A percentile compares a stretch with the other conserved stretches of the same genome.
Conservation (phyloP, 257 asterid genomes). For the Solanum chilense region DNA sequence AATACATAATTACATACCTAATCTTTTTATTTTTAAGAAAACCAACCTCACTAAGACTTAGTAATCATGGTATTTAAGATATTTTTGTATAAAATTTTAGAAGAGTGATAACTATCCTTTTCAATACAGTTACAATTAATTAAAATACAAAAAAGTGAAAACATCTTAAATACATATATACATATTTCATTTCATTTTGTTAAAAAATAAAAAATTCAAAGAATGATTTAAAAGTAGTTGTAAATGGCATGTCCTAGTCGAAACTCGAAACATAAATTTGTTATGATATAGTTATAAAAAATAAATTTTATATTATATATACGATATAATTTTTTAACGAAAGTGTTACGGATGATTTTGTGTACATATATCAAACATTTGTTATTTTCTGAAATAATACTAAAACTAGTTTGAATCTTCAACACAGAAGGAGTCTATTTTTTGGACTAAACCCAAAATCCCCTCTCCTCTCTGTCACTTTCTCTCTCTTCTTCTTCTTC, state of each 20-base stretch:
- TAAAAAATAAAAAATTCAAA: neutral
- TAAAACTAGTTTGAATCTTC: conserved; percentile 23
- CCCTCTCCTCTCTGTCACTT: neutral
- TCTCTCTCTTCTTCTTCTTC: conserved; percentile 13
- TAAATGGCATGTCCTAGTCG: neutral
- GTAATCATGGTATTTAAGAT: neutral
- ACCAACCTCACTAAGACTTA: neutral
- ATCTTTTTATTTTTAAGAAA: neutral
- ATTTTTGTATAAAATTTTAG: neutral
- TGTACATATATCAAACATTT: neutral
- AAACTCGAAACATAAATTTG: neutral
- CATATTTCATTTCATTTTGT: too few species aligned
- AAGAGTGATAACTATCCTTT: neutral
- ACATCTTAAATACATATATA: neutral
- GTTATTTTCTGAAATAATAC: neutral
- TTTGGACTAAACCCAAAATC: conserved; percentile 6
- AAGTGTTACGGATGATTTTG: neutral
- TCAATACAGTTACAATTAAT: neutral
- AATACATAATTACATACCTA: neutral
- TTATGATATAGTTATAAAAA: neutral
- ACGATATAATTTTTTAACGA: too few species aligned
- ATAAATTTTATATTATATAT: neutral
- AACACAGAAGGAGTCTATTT: conserved; percentile 9
- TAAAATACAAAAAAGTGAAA: neutral
- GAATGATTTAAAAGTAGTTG: neutral